Conservation (phyloP, 2,329 filamentous ascomycete species). For the Penicillium olsonii region DNA sequence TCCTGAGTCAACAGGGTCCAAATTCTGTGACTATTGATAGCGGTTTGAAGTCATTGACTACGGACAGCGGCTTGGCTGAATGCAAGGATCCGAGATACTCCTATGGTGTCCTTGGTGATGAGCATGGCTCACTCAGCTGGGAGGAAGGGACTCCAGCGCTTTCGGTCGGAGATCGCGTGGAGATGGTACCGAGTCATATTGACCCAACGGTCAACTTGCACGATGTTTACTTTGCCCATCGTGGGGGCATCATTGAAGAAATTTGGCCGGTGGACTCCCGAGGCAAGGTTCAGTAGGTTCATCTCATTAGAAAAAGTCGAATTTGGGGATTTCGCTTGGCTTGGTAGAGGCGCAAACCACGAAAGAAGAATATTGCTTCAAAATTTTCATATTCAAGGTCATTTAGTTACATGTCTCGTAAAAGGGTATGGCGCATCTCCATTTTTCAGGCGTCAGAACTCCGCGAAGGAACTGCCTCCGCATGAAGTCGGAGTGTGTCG, state of each 20-base stretch:
- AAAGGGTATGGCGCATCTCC: not conserved
- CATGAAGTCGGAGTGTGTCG: not conserved
- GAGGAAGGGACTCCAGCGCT: conserved; percentile 43
- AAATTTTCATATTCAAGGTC: not conserved
- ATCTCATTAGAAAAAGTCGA: not conserved
- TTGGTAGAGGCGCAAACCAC: too few relatives aligned
- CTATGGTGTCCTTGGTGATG: conserved; percentile 51
- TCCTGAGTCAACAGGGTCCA: conserved; percentile 51
- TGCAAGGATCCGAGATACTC: conserved; percentile 47
- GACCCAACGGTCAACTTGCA: conserved; percentile 58
- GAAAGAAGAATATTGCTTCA: not conserved
- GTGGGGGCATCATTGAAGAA: conserved; percentile 52
- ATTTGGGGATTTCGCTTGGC: too few relatives aligned
- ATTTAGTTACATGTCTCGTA: not conserved
- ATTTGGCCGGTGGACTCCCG: conserved; percentile 55
- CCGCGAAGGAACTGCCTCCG: not conserved
- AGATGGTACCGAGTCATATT: conserved; percentile 59
- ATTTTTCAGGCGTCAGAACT: not conserved
- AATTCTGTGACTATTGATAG: conserved; percentile 51
- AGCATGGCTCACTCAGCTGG: conserved; percentile 53
- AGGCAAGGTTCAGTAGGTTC: conserved; percentile 54
- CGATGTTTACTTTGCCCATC: conserved; percentile 54
- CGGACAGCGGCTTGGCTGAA: conserved; percentile 55
- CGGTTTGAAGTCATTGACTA: conserved; percentile 54
- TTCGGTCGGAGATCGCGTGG: conserved; percentile 49